These are phyloP conservation scores for Zasmidium angulare DNA, from an alignment of 2,329 filamentous ascomycete species.

Conservation along the genomic window DNA sequence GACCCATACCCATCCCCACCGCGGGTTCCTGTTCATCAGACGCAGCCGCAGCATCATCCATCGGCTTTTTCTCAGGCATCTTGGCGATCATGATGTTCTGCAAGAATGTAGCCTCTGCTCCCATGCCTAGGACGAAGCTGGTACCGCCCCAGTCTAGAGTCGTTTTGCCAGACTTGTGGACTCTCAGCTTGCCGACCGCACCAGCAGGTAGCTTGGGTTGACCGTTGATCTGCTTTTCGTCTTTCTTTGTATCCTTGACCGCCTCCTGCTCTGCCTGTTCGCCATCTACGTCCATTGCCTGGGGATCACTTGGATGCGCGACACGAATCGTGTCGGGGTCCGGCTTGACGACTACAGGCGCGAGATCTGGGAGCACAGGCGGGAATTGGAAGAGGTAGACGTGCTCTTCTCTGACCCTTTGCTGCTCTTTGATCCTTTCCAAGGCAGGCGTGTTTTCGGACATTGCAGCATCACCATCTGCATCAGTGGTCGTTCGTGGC, in stretches of 20 bases:
- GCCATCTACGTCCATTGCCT: slow-evolving; percentile 25
- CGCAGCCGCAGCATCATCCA: slow-evolving; percentile 9
- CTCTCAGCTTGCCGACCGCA: slow-evolving; percentile 59
- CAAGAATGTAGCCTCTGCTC: slow-evolving; percentile 57
- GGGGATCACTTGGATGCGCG: slow-evolving; percentile 8
- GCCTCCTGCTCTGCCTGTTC: slow-evolving; percentile 2
- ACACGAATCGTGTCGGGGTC: slow-evolving; percentile 25
- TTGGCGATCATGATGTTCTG: slow-evolving; percentile 57
- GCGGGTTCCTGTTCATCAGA: slow-evolving; percentile 20
- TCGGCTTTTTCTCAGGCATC: slow-evolving; percentile 31
- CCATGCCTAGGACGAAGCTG: slow-evolving; percentile 57
- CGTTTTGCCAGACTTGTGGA: slow-evolving; percentile 62
- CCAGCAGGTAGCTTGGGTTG: slow-evolving; percentile 51
- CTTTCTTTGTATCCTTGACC: slow-evolving; percentile 3
- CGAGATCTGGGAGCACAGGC: slow-evolving; percentile 59
- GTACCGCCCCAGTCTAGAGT: slow-evolving; percentile 64
- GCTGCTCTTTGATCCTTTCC: slow-evolving; percentile 17
- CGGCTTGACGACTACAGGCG: slow-evolving; percentile 38
- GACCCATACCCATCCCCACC: slow-evolving; percentile 56
- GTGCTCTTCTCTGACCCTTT: slow-evolving; percentile 51
- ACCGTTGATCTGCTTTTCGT: slow-evolving; percentile 28
- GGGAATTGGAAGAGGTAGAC: slow-evolving; percentile 66
- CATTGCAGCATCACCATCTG: slow-evolving; percentile 45
- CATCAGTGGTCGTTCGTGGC: slow-evolving; percentile 35
- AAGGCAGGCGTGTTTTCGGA: slow-evolving; percentile 24